Base-by-base conservation (phyloP, 176 grass and related monocot species). In the Aegilops longissima region DNA sequence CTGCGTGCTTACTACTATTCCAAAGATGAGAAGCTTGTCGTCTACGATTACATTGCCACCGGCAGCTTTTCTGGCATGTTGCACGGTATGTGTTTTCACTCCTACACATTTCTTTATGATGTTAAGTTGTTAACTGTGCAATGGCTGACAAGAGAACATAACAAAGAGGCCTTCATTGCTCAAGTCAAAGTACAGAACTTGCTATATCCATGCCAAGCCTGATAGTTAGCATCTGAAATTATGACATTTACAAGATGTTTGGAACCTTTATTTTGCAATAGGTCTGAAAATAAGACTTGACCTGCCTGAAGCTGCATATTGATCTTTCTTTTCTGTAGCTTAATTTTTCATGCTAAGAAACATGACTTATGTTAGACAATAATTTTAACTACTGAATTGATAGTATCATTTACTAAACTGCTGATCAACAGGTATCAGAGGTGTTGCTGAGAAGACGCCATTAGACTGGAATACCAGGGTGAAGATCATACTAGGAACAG, bases 1-100 rank as follows among this genome's bases (percentile, higher is more conserved):
- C 88, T 99, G 65, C 88, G 92, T 52, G 97, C 97, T 31, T 99
- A 99, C 86, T 99, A 94, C 89, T 99, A 96, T 91, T 99, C 97
- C 0, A 99, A 99, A 85, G 97, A 99, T 8, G 97, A 99, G 92
- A 99, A 96, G 92, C 97, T 99, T 72, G 77, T 96, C 1, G 97
- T 99, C 83, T 94, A 93, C 2, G 94, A 99, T 76, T 91, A 96
- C 49, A 82, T 96, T 88, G 42, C 87, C 4, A 83, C 82, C 9
- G 84, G 92, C 80, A 96, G 90, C 35, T 80, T 96, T 62, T 96
- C 92, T 16, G 65, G 84, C 36, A 90, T 93, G 82, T 85, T 99
- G 68, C 97, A 99, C 83, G 97, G 97, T 99, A 98, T 91, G 88
- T 12, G 54, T 66, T 84, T 61, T 78, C 10, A 61, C 61, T 75